Evolutionary conservation across 2,329 filamentous ascomycete species (phyloP).

Genomic region (Colletotrichum sp.): DNA sequence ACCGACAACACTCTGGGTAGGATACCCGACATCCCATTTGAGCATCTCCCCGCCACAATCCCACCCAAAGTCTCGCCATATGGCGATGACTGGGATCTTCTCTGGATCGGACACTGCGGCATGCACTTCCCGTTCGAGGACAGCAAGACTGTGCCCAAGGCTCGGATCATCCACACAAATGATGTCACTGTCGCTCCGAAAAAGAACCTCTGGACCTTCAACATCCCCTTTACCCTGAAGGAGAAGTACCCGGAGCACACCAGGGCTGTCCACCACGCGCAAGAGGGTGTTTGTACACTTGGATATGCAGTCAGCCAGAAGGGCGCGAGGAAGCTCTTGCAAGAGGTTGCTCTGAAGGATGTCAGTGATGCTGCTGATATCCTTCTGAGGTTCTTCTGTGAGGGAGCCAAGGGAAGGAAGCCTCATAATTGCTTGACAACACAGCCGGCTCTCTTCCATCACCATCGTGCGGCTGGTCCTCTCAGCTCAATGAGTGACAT

Average conservation of each 20-base stretch:
- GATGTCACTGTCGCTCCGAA: constrained; percentile 41
- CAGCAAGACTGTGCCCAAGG: constrained; percentile 27
- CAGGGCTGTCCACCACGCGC: constrained; percentile 46
- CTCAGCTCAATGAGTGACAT: constrained; percentile 41
- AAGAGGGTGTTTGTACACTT: constrained; percentile 43
- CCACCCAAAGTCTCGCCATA: constrained; percentile 42
- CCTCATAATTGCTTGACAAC: constrained; percentile 44
- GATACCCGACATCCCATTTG: constrained; percentile 24
- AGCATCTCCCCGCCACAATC: constrained; percentile 21
- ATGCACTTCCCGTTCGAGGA: constrained; percentile 32
- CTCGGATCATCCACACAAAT: constrained; percentile 33
- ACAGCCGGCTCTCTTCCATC: constrained; percentile 50
- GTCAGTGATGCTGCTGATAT: constrained; percentile 47
- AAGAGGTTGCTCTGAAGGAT: constrained; percentile 46
- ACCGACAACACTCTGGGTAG: background rate
- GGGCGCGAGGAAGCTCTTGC: constrained; percentile 48
- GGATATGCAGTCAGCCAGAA: constrained; percentile 50
- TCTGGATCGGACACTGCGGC: constrained; percentile 57
- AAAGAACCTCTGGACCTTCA: constrained; percentile 35
- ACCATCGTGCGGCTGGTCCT: constrained; percentile 45
- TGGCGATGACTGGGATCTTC: constrained; percentile 56
- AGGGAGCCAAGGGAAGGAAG: constrained; percentile 36
- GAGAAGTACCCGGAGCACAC: constrained; percentile 45
- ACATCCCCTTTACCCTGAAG: constrained; percentile 38
- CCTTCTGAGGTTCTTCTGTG: constrained; percentile 51